Conservation (phyloP, 495 filamentous ascomycete species). For the Annulohypoxylon bovei region DNA sequence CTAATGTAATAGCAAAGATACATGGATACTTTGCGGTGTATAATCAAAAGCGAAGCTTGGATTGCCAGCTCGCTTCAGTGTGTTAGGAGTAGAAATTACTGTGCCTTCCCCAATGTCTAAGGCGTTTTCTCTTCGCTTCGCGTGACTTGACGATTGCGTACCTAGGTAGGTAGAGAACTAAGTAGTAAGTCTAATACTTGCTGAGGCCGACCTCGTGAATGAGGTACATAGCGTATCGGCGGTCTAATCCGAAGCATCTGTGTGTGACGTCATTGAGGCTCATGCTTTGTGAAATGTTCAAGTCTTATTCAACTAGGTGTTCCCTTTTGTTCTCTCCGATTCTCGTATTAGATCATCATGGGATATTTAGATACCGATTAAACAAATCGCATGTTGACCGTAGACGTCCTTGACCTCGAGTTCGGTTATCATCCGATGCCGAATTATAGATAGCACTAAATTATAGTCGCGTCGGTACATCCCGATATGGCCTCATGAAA, state of each 20-base stretch:
- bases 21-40: conserved; percentile 16
- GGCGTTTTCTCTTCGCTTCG: neutral
- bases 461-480: conserved; percentile 22
- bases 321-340: neutral
- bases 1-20: conserved; percentile 10
- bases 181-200: no score
- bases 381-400: neutral
- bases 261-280: conserved; percentile 33
- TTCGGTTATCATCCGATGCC: conserved; percentile 10
- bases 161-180: no score
- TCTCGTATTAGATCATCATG: neutral
- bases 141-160: neutral
- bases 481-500: conserved; percentile 13
- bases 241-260: neutral
- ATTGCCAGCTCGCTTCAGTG: no score
- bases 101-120: no score
- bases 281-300: conserved; percentile 2
- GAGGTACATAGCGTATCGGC: neutral
- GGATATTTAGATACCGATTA: neutral
- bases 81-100: no score
- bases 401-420: neutral
- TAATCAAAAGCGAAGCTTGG: conserved; percentile 1
- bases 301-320: neutral
- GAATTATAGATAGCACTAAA: neutral
- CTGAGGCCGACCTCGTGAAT: neutral